Percentiles rank a stretch among this genome's conserved stretches.
Conservation (phyloP, 83 land plant species). For the Thuja plicata region DNA sequence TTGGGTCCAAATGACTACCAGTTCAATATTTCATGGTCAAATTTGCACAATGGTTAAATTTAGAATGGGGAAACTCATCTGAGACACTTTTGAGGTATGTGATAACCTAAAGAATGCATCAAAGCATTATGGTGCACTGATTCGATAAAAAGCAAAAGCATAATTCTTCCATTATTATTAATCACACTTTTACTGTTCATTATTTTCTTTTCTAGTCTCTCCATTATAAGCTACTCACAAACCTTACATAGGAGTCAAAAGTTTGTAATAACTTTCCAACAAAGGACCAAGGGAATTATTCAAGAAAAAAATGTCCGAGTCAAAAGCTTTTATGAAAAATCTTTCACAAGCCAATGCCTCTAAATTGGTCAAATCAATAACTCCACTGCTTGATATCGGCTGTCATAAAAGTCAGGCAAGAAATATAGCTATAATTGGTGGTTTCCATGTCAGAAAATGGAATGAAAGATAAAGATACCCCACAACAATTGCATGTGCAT, state of each 20-base stretch:
- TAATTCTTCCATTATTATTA: background rate
- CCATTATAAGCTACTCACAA: background rate
- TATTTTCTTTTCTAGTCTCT: background rate
- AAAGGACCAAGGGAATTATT: background rate
- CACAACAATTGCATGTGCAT: too few species aligned
- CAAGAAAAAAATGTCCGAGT: background rate
- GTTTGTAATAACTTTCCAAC: background rate
- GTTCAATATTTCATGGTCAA: too few species aligned
- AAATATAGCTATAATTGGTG: too few species aligned
- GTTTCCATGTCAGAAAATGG: too few species aligned
- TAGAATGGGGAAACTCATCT: too few species aligned
- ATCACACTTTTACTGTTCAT: background rate
- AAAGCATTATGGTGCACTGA: too few species aligned
- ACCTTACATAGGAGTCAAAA: background rate
- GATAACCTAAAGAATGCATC: too few species aligned
- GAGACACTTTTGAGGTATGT: too few species aligned
- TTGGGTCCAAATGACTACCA: too few species aligned
- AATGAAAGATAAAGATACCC: too few species aligned
- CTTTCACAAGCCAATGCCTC: constrained; percentile 43
- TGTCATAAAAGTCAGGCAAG: constrained; percentile 72
- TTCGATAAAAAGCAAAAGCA: background rate
- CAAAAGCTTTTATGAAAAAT: constrained; percentile 3
- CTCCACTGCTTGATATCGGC: constrained; percentile 36
- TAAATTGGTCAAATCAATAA: constrained; percentile 41
- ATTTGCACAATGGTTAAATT: too few species aligned